A percentile compares a stretch with the other conserved stretches of the same genome.
phyloP scores from a whole-genome alignment of 1,139 yeast species.

The Kluyveromyces sp. region DNA sequence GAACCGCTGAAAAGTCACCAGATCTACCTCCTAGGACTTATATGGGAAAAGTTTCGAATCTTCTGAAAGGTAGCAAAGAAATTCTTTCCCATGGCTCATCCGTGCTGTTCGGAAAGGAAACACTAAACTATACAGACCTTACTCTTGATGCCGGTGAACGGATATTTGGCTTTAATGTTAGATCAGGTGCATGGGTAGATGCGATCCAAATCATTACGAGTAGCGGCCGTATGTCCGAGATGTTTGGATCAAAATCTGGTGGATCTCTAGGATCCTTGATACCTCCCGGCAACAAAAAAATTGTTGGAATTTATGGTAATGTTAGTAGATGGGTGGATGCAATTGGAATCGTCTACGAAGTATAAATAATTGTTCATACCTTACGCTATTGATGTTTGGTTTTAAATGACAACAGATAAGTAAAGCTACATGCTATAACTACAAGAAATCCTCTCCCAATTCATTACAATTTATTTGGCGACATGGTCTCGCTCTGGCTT shows the following conservation, averaged over 20 bases:
- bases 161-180: conserved; percentile 52
- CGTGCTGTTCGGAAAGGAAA: conserved; percentile 57
- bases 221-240: conserved; percentile 44
- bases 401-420: background rate
- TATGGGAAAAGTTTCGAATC: conserved; percentile 31
- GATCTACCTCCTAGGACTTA: conserved; percentile 45
- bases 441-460: conserved; percentile 1
- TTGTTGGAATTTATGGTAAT: conserved; percentile 67
- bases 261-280: conserved; percentile 56
- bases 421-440: background rate
- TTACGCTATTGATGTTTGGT: background rate
- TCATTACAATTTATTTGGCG: background rate
- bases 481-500: conserved; percentile 10
- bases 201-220: conserved; percentile 64
- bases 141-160: conserved; percentile 49
- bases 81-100: conserved; percentile 14
- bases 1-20: conserved; percentile 29
- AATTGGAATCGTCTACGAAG: conserved; percentile 44
- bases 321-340: conserved; percentile 66
- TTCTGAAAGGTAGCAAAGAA: conserved; percentile 18
- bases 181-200: conserved; percentile 88
- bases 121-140: conserved; percentile 51
- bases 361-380: background rate
- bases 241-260: conserved; percentile 59
- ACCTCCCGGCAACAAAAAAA: conserved; percentile 50